These are phyloP conservation scores for Berberis thunbergii DNA, from an alignment of 164 flowering plant genomes.

Conservation along the genomic window DNA sequence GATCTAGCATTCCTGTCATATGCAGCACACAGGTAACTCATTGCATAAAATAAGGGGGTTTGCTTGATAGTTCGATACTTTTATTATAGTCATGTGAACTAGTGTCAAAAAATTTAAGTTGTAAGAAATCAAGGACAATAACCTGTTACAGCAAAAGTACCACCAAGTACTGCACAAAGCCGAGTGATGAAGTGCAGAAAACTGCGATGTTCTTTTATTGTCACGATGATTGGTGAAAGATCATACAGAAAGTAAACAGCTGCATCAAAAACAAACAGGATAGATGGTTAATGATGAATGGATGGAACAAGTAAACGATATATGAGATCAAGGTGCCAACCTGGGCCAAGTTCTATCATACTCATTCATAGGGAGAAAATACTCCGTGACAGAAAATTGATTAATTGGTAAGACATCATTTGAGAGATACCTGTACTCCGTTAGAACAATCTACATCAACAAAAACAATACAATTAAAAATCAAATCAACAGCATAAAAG, in stretches of 20 bases:
- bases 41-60: no score
- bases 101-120: no score
- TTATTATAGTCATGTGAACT: background rate
- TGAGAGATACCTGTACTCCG: slow-evolving; percentile 78
- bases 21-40: no score
- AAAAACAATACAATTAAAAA: slow-evolving; percentile 5
- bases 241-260: slow-evolving; percentile 99
- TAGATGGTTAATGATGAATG: background rate
- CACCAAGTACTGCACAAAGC: slow-evolving; percentile 96
- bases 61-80: no score
- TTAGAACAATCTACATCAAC: slow-evolving; percentile 73
- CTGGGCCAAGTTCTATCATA: slow-evolving; percentile 76
- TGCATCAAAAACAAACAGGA: slow-evolving; percentile 21
- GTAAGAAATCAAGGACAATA: background rate
- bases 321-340: slow-evolving; percentile 25
- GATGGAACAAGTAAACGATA: background rate
- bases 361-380: slow-evolving; percentile 66
- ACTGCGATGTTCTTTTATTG: slow-evolving; percentile 87
- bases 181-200: slow-evolving; percentile 96
- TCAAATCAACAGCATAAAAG: background rate
- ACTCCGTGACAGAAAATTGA: slow-evolving; percentile 96
- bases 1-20: slow-evolving; percentile 85
- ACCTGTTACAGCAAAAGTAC: slow-evolving; percentile 99
- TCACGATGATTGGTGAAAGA: slow-evolving; percentile 93
- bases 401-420: slow-evolving; percentile 89